Evolutionary conservation across 2,329 filamentous ascomycete species (phyloP), one percentile per base, ranked within the genome.

Genomic region (Fusarium sulawesiense): DNA sequence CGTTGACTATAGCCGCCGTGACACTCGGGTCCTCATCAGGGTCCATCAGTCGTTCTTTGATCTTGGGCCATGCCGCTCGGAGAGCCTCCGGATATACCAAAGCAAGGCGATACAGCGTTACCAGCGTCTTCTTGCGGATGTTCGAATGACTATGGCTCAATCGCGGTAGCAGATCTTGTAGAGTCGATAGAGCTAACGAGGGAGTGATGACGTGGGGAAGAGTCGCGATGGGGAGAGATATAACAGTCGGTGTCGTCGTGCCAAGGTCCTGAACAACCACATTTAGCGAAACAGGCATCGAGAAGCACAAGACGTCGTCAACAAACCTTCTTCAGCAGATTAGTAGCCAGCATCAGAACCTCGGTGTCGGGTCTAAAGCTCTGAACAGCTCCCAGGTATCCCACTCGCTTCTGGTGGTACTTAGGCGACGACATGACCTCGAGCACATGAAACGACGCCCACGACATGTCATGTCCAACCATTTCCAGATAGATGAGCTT

Each of bases 391-490:
- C 92, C 95, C 21, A 99, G 86, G 79, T 99, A 99, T 61, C 95
- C 96, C 46, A 98, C 93, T 71, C 95, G 88, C 82, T 99, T 99
- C 81, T 98, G 95, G 73, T 94, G 88, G 80, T 97, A 97, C 79
- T 98, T 98, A 49, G 92, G 86, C 41, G 93, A 97, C 40, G 94
- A 97, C 96, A 99, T 99, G 82, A 99, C 96, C 83, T 99, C 96
- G 49, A 99, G 90, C 55, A 98, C 95, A 79, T 99, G 93, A 82
- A 99, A 99, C 14, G 94, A 94, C 6, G 96, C 96, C 96, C 96
- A 99, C 5, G 95, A 98, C 96, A 99, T 99, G 81, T 98, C 96
- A 79, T 98, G 93, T 16, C 96, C 96, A 74, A 98, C 94, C 96
- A 99, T 99, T 80, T 99, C 96, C 72, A 99, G 89, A 80, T 99